Evolutionary conservation across 2,329 filamentous ascomycete genomes (phyloP).

Genomic region (Botrytis deweyae): DNA sequence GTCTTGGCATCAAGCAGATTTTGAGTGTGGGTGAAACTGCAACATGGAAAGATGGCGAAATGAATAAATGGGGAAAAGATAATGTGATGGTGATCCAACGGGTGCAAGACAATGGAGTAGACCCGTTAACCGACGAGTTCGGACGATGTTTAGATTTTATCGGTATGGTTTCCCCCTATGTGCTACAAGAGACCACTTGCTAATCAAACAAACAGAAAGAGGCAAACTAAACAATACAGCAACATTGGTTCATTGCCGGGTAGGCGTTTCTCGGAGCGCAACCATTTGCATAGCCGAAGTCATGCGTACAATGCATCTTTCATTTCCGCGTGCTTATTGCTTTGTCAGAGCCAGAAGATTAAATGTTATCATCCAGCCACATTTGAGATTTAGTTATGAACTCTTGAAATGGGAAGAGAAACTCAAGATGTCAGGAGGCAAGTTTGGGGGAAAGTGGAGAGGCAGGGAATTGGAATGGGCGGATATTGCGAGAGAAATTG

Average conservation of each 20-base stretch:
- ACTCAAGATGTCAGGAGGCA: conserved; percentile 47
- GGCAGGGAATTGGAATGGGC: conserved; percentile 88
- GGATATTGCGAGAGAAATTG: conserved; percentile 84
- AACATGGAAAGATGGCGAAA: conserved; percentile 71
- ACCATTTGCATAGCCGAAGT: conserved; percentile 99
- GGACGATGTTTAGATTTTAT: conserved; percentile 86
- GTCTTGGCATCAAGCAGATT: conserved; percentile 81
- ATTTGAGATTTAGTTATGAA: conserved; percentile 92
- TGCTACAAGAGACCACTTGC: conserved; percentile 12
- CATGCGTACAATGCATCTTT: conserved; percentile 77
- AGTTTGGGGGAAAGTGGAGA: conserved; percentile 45
- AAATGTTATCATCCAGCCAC: conserved; percentile 98
- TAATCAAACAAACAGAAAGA: conserved; percentile 56
- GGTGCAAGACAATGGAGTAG: conserved; percentile 96
- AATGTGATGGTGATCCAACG: conserved; percentile 79
- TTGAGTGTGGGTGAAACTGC: conserved; percentile 90
- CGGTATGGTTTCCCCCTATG: conserved; percentile 56
- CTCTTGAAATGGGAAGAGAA: conserved; percentile 93
- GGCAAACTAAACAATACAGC: conserved; percentile 75
- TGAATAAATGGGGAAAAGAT: conserved; percentile 70
- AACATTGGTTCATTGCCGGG: conserved; percentile 92
- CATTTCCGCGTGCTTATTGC: conserved; percentile 91
- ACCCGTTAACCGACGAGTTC: conserved; percentile 85
- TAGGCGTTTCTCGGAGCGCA: conserved; percentile 91
- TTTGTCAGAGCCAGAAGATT: conserved; percentile 89